These are phyloP conservation scores for Gentiana straminea DNA, from an alignment of 257 asterid species.

Conservation along the genomic window DNA sequence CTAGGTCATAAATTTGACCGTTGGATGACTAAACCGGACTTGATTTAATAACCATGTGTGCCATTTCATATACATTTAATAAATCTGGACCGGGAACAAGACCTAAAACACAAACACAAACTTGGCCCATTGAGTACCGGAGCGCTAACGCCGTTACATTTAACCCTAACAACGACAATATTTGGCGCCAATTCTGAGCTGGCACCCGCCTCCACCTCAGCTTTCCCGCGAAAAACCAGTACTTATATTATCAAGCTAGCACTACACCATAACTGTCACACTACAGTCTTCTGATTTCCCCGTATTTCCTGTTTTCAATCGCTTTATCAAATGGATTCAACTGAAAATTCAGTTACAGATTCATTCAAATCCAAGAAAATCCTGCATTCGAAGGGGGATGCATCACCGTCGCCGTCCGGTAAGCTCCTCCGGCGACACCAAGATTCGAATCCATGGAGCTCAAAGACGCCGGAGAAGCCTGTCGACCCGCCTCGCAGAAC, in stretches of 20 bases:
- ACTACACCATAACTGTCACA: neutral
- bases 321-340: constrained; percentile 37
- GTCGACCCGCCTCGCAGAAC: constrained; percentile 41
- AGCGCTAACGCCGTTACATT: constrained; percentile 17
- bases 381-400: constrained; percentile 9
- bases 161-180: constrained; percentile 20
- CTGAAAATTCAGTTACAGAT: constrained; percentile 15
- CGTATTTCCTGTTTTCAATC: neutral
- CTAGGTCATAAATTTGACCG: too few species aligned
- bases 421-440: constrained; percentile 2
- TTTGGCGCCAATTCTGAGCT: constrained; percentile 53
- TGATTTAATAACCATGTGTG: too few species aligned
- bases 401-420: constrained; percentile 27
- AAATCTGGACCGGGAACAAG: neutral
- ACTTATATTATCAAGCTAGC: neutral
- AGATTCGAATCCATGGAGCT: constrained; percentile 29
- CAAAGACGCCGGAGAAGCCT: constrained; percentile 62
- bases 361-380: constrained; percentile 41
- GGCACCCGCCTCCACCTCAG: constrained; percentile 15
- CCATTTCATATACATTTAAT: too few species aligned
- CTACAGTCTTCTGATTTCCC: constrained; percentile 2
- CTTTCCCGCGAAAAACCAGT: constrained; percentile 45
- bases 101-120: neutral
- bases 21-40: too few species aligned
- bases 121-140: neutral